Conservation (phyloP, 139 green algal species). For the Picochlorum sp. region DNA sequence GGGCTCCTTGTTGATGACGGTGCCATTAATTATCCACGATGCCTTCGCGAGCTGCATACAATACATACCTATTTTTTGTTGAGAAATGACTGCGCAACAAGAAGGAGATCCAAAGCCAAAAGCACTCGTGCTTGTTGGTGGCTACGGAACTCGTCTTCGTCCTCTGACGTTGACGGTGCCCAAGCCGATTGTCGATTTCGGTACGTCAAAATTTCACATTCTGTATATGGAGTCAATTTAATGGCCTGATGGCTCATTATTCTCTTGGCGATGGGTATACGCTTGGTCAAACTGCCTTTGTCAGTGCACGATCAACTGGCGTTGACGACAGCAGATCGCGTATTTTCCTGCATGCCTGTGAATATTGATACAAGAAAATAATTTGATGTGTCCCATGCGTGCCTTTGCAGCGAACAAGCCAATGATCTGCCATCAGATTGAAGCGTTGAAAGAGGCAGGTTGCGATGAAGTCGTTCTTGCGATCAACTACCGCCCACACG, state of each 20-base stretch:
- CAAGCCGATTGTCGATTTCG: slow-evolving; percentile 96
- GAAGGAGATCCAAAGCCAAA: slow-evolving; percentile 37
- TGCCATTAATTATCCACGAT: too few species aligned
- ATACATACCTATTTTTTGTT: neutral
- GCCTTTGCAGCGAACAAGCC: slow-evolving; percentile 77
- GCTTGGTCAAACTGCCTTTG: too few species aligned
- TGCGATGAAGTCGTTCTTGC: slow-evolving; percentile 90
- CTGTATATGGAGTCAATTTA: too few species aligned
- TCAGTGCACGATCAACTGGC: too few species aligned
- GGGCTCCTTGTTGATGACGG: too few species aligned
- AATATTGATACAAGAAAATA: neutral
- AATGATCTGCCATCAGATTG: slow-evolving; percentile 97
- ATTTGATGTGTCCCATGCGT: neutral
- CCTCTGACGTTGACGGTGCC: slow-evolving; percentile 75
- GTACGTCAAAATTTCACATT: neutral
- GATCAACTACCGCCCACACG: slow-evolving; percentile 93
- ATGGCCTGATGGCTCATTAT: too few species aligned
- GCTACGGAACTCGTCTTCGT: slow-evolving; percentile 74
- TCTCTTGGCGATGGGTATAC: too few species aligned
- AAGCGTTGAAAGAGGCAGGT: slow-evolving; percentile 85
- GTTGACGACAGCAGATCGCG: too few species aligned
- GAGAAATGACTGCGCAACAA: neutral
- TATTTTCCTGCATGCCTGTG: neutral
- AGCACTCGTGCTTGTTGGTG: slow-evolving; percentile 82
- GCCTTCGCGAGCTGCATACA: neutral